Percentiles rank a stretch among this genome's conserved stretches.
phyloP scores from a whole-genome alignment of 139 green algal genomes.

The Volvox reticuliferus region DNA sequence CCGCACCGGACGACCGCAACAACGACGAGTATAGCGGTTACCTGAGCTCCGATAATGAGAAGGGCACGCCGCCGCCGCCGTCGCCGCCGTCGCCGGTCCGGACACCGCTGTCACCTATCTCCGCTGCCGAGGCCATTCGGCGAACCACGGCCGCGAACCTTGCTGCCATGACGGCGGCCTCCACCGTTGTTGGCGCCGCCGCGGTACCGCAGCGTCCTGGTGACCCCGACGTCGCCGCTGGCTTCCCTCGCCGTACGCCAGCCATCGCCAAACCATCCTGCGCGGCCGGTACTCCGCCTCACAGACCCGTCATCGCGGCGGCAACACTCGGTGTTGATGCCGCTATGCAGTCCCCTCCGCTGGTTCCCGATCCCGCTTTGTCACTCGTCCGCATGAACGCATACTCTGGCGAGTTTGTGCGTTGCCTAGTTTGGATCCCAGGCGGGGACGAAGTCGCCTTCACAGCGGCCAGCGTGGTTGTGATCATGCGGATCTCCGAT shows the following conservation, averaged over 20 bases:
- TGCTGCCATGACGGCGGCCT: not conserved
- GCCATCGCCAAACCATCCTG: not conserved
- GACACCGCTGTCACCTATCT: not conserved
- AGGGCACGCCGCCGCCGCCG: slow-evolving; percentile 10
- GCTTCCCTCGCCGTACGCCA: not conserved
- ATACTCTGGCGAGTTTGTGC: slow-evolving; percentile 73
- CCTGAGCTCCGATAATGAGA: slow-evolving; percentile 15
- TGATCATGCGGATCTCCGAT: slow-evolving; percentile 62
- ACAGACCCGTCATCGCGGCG: not conserved
- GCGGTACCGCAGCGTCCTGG: not conserved
- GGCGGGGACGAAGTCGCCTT: slow-evolving; percentile 74
- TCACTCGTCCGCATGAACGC: slow-evolving; percentile 68
- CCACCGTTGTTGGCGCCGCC: not conserved
- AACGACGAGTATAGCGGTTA: not conserved
- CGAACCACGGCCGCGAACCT: not conserved
- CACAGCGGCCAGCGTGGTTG: slow-evolving; percentile 62
- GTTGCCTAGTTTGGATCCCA: slow-evolving; percentile 64
- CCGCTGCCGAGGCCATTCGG: not conserved
- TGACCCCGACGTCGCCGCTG: not conserved
- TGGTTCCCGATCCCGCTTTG: slow-evolving; percentile 59
- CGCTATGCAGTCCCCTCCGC: not conserved
- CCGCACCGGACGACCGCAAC: not conserved
- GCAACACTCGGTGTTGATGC: not conserved
- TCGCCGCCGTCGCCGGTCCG: slow-evolving; percentile 12
- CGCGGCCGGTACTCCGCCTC: not conserved